Evolutionary conservation across 257 asterid species (phyloP).

Genomic region (Knoxia roxburghii): DNA sequence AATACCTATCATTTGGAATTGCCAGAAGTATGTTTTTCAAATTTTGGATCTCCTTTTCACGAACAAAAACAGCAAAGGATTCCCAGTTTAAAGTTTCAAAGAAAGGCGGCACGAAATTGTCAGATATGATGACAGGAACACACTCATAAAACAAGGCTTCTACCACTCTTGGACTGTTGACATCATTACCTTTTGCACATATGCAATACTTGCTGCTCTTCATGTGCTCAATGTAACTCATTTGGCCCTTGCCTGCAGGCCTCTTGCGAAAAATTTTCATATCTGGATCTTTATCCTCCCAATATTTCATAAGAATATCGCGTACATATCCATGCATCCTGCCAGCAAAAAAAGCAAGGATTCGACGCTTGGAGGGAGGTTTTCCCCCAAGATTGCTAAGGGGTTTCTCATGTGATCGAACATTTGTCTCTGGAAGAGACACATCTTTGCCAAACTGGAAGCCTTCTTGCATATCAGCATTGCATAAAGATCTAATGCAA

Average conservation of each 20-base stretch:
- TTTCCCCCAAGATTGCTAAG: slow-evolving; percentile 68
- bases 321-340: slow-evolving; percentile 90
- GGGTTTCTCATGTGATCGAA: slow-evolving; percentile 48
- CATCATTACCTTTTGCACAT: slow-evolving; percentile 80
- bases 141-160: slow-evolving; percentile 94
- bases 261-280: too few species aligned
- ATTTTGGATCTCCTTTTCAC: too few species aligned
- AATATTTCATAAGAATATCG: too few species aligned
- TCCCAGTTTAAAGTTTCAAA: too few species aligned
- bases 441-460: slow-evolving; percentile 73
- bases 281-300: too few species aligned
- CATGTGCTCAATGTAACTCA: too few species aligned
- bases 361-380: slow-evolving; percentile 55
- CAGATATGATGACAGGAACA: too few species aligned
- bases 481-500: slow-evolving; percentile 79
- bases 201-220: slow-evolving; percentile 91
- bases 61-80: too few species aligned
- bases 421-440: slow-evolving; percentile 75
- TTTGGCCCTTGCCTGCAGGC: too few species aligned
- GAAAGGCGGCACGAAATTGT: too few species aligned
- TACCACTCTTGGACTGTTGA: slow-evolving; percentile 88
- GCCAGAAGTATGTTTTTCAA: too few species aligned
- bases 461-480: slow-evolving; percentile 69
- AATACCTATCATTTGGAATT: too few species aligned
- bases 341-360: slow-evolving; percentile 92